Evolutionary conservation across 148 eudicot genomes (phyloP).

Genomic region (Spergularia marina): DNA sequence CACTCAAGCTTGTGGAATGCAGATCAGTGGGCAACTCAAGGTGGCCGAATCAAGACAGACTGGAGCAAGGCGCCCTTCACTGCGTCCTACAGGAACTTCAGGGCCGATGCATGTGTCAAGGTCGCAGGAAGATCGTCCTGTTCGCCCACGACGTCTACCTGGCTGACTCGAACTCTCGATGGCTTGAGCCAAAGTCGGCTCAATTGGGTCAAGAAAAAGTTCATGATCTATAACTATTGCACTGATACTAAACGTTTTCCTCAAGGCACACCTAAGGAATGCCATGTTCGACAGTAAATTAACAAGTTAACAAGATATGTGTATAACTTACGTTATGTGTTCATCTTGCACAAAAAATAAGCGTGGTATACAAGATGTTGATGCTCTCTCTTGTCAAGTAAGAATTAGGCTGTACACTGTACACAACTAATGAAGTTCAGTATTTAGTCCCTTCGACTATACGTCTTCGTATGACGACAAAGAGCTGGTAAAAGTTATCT

Average conservation of each 20-base stretch:
- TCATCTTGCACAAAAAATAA: background rate
- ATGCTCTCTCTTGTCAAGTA: background rate
- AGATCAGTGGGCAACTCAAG: slow-evolving; percentile 38
- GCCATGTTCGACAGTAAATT: slow-evolving; percentile 15
- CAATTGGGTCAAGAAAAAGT: slow-evolving; percentile 36
- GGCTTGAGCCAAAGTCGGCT: slow-evolving; percentile 27
- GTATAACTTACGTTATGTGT: background rate
- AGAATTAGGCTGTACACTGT: background rate
- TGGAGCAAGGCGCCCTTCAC: slow-evolving; percentile 34
- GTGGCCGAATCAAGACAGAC: slow-evolving; percentile 34
- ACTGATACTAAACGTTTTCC: slow-evolving; percentile 38
- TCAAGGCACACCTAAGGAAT: slow-evolving; percentile 42
- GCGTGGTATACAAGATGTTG: background rate
- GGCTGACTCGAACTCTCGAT: slow-evolving; percentile 34
- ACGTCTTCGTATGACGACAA: no score
- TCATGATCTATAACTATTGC: slow-evolving; percentile 47
- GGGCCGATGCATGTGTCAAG: slow-evolving; percentile 29
- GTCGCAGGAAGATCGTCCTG: slow-evolving; percentile 19
- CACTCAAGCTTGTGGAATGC: slow-evolving; percentile 41
- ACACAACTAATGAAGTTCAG: background rate
- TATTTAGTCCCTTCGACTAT: background rate
- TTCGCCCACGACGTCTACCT: slow-evolving; percentile 4
- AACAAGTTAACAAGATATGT: no score
- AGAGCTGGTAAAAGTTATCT: no score
- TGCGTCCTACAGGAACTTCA: slow-evolving; percentile 31